Evolutionary conservation across 768 basidiomycete genomes (phyloP).

Genomic region (Amyloporia xantha): DNA sequence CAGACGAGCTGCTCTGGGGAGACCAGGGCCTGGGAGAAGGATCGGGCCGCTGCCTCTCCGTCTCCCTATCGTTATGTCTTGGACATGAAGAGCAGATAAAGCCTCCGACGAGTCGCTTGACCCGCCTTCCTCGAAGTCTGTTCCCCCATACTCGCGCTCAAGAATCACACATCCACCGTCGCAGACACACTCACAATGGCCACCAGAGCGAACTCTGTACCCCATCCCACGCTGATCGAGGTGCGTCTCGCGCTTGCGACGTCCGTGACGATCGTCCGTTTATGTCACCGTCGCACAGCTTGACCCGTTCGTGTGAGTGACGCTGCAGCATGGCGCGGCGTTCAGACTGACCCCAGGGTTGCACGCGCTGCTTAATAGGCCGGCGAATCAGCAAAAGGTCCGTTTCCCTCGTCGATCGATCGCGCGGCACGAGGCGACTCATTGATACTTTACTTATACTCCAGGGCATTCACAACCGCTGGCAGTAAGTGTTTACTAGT

Average conservation of each 20-base stretch:
- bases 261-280: neutral
- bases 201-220: slow-evolving; percentile 52
- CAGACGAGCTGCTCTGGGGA: neutral
- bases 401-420: slow-evolving; percentile 4
- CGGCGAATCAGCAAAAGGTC: slow-evolving; percentile 53
- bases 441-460: neutral
- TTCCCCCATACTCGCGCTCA: neutral
- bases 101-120: neutral
- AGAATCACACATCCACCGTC: neutral
- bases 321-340: too few species aligned
- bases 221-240: slow-evolving; percentile 52
- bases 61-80: neutral
- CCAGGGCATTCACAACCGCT: slow-evolving; percentile 63
- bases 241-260: slow-evolving; percentile 28
- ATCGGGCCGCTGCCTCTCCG: neutral
- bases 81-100: neutral
- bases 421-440: neutral
- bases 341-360: too few species aligned
- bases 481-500: slow-evolving; percentile 47
- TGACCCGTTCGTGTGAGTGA: slow-evolving; percentile 60
- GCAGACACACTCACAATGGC: slow-evolving; percentile 35
- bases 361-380: slow-evolving; percentile 25
- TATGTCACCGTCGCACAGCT: slow-evolving; percentile 33
- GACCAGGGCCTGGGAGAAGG: neutral
- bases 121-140: neutral